phyloP scores from a whole-genome alignment of 1,139 yeast species.

The Saccharomyces pastorianus region DNA sequence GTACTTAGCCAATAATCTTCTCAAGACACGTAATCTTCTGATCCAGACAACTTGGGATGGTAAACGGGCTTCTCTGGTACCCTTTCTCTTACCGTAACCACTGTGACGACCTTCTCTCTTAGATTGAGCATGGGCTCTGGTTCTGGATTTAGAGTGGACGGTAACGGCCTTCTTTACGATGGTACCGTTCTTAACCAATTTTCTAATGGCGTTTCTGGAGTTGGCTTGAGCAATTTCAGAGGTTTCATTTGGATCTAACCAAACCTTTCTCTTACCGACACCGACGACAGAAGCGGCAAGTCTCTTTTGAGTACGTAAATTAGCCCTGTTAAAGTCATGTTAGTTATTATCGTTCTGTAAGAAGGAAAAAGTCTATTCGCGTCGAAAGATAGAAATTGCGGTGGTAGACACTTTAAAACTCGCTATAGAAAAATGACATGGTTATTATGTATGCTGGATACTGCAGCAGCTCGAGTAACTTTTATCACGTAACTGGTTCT shows the following conservation, averaged over 20 bases:
- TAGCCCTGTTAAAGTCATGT: conserved; percentile 57
- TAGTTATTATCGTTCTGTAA: not conserved
- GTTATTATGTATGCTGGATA: not conserved
- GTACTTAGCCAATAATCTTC: conserved; percentile 97
- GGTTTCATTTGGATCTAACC: conserved; percentile 99
- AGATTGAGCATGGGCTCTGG: conserved; percentile 96
- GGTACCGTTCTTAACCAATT: conserved; percentile 95
- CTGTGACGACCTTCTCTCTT: conserved; percentile 98
- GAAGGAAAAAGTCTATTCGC: not conserved
- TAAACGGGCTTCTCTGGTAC: conserved; percentile 99
- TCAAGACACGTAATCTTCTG: conserved; percentile 99
- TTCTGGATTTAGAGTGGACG: conserved; percentile 97
- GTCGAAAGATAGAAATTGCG: not conserved
- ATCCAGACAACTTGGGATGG: conserved; percentile 97
- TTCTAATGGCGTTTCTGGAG: conserved; percentile 98
- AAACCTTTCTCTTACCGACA: conserved; percentile 99
- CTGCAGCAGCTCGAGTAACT: not conserved
- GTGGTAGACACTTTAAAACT: not conserved
- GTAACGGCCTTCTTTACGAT: conserved; percentile 96
- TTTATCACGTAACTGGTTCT: not conserved
- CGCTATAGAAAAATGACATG: not conserved
- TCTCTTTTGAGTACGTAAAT: conserved; percentile 98
- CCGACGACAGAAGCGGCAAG: conserved; percentile 99
- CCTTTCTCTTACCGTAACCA: conserved; percentile 99
- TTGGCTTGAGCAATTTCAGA: conserved; percentile 95